Evolutionary conservation across 1,284 basidiomycete genomes (phyloP).

Genomic region (Coriolopsis trogii): DNA sequence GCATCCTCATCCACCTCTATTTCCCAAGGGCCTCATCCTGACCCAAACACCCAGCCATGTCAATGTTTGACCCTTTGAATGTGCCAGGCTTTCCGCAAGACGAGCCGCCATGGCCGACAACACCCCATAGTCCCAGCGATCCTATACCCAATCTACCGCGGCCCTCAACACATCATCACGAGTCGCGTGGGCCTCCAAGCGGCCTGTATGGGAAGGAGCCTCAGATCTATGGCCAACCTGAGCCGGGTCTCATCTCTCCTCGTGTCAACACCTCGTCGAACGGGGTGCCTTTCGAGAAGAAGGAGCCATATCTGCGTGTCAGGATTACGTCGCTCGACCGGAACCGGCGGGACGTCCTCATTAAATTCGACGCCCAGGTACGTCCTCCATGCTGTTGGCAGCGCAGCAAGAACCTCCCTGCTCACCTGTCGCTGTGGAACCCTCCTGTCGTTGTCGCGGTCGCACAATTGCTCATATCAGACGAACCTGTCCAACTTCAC

Average conservation of each 20-base stretch:
- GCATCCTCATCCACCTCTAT: not conserved
- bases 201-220: conserved; percentile 76
- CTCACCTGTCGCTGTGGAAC: too few species aligned
- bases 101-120: conserved; percentile 46
- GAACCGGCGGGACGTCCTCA: conserved; percentile 89
- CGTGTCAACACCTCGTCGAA: conserved; percentile 62
- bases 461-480: conserved; percentile 46
- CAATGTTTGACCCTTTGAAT: conserved; percentile 45
- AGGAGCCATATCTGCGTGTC: conserved; percentile 83
- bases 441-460: too few species aligned
- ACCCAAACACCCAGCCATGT: conserved; percentile 18
- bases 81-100: conserved; percentile 36
- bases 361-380: conserved; percentile 93
- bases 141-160: conserved; percentile 45
- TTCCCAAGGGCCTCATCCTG: conserved; percentile 7
- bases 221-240: conserved; percentile 82
- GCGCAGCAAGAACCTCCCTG: too few species aligned
- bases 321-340: conserved; percentile 89
- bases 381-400: too few species aligned
- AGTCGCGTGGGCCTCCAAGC: conserved; percentile 31
- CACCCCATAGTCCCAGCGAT: conserved; percentile 42
- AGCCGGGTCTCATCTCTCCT: conserved; percentile 79
- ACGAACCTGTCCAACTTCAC: conserved; percentile 93
- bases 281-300: conserved; percentile 70
- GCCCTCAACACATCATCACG: conserved; percentile 27